These are phyloP conservation scores for Orbilia oligospora DNA, from an alignment of 2,329 filamentous ascomycete species.

Conservation along the genomic window DNA sequence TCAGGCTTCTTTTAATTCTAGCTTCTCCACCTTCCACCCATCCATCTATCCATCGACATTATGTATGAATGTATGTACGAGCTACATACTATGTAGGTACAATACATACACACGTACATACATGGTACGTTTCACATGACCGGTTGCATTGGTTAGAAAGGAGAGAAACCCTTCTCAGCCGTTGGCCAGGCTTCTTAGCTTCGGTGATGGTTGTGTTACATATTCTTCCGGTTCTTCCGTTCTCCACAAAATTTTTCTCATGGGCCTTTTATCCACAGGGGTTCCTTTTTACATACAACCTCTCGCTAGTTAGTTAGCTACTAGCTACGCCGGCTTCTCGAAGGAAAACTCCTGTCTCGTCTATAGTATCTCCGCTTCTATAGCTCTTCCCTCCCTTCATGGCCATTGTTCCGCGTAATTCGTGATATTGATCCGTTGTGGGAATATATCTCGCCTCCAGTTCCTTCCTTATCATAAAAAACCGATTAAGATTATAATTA, in stretches of 20 bases:
- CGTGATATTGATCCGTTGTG: background rate
- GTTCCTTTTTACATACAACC: background rate
- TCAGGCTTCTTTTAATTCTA: background rate
- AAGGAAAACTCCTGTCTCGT: constrained; percentile 11
- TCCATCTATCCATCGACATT: constrained; percentile 7
- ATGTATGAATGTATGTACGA: background rate
- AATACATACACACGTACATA: constrained; percentile 14
- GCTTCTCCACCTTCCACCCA: background rate
- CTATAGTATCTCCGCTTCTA: constrained; percentile 20
- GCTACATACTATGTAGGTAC: constrained; percentile 21
- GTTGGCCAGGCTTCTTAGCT: constrained; percentile 2
- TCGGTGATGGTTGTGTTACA: constrained; percentile 42
- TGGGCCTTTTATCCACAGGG: constrained; percentile 13
- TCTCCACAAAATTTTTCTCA: background rate
- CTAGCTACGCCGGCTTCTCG: constrained; percentile 30
- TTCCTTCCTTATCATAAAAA: constrained; percentile 8
- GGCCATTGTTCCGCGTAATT: background rate
- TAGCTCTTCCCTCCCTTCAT: constrained; percentile 5
- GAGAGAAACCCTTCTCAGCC: constrained; percentile 29
- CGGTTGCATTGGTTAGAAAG: constrained; percentile 25
- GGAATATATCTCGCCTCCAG: constrained; percentile 21
- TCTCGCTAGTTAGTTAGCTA: constrained; percentile 7
- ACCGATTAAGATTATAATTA: background rate
- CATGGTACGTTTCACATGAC: constrained; percentile 28
- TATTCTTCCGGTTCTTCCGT: constrained; percentile 43